Percentiles rank a stretch among this genome's conserved stretches.
Evolutionary conservation across 495 filamentous ascomycete species (phyloP).

Genomic region (Barbatosphaeria neglecta): DNA sequence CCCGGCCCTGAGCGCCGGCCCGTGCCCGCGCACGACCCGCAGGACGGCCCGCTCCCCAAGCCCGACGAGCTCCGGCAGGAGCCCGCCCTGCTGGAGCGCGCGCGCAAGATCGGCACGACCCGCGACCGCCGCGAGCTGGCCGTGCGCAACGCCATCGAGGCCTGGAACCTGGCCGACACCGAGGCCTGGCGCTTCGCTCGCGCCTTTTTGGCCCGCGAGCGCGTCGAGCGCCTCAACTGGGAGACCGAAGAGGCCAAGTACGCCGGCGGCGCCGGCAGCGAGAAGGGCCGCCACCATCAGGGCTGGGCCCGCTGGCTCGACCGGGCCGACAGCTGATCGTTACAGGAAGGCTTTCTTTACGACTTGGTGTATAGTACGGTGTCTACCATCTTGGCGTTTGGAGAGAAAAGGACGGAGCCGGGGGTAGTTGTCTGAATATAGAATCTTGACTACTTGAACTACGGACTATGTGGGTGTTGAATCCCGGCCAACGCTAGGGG

Average conservation of each 20-base stretch:
- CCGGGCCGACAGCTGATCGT: neutral
- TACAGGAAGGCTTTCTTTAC: neutral
- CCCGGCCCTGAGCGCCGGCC: constrained; percentile 29
- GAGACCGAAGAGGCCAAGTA: constrained; percentile 58
- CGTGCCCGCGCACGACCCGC: constrained; percentile 21
- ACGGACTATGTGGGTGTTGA: too few relatives aligned
- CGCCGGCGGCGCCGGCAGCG: constrained; percentile 38
- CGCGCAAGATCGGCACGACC: constrained; percentile 40
- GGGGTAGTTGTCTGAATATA: too few relatives aligned
- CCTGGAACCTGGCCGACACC: constrained; percentile 87
- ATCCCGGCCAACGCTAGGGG: too few relatives aligned
- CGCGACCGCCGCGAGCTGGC: constrained; percentile 21
- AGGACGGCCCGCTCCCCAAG: constrained; percentile 36
- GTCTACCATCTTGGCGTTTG: too few relatives aligned
- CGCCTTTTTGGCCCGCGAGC: constrained; percentile 51
- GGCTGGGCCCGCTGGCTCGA: constrained; percentile 7
- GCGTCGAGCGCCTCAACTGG: constrained; percentile 54
- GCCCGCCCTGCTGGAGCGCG: constrained; percentile 49
- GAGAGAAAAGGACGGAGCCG: too few relatives aligned
- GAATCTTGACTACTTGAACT: too few relatives aligned
- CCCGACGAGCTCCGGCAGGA: constrained; percentile 43
- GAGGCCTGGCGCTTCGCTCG: constrained; percentile 88
- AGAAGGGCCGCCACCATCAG: constrained; percentile 11
- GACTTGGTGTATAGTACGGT: too few relatives aligned
- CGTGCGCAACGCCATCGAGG: constrained; percentile 58